A percentile compares a stretch with the other conserved stretches of the same genome.
phyloP scores from a whole-genome alignment of 495 filamentous ascomycete species.

The Pyrenula massariospora region DNA sequence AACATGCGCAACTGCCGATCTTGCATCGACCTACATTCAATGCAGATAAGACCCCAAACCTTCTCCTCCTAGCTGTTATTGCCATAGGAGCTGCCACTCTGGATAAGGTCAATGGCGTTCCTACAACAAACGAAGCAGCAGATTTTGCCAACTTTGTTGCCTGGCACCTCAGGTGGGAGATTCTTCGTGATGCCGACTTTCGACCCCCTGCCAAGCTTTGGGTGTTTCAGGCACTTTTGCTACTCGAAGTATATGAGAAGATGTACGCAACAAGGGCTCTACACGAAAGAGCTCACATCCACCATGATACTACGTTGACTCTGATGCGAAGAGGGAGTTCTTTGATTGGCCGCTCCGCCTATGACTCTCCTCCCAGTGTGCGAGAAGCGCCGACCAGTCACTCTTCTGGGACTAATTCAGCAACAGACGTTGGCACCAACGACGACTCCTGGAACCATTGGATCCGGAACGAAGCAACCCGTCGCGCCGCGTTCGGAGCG shows the following conservation, averaged over 20 bases:
- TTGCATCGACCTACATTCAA: slow-evolving; percentile 90
- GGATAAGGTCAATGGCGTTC: slow-evolving; percentile 65
- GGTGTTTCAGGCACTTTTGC: slow-evolving; percentile 84
- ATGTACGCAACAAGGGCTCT: slow-evolving; percentile 84
- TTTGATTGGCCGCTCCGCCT: slow-evolving; percentile 75
- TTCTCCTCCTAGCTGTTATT: slow-evolving; percentile 88
- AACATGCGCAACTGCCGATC: slow-evolving; percentile 89
- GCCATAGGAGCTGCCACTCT: slow-evolving; percentile 84
- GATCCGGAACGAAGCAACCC: slow-evolving; percentile 89
- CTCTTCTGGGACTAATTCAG: slow-evolving; percentile 43
- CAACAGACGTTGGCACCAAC: slow-evolving; percentile 50
- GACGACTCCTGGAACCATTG: slow-evolving; percentile 96
- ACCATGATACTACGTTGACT: slow-evolving; percentile 91
- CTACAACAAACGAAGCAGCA: slow-evolving; percentile 59
- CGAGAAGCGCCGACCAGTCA: slow-evolving; percentile 48
- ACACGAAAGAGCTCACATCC: slow-evolving; percentile 93
- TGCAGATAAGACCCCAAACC: slow-evolving; percentile 70
- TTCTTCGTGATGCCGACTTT: slow-evolving; percentile 85
- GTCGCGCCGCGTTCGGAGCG: slow-evolving; percentile 83
- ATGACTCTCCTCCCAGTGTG: slow-evolving; percentile 77
- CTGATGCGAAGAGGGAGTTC: slow-evolving; percentile 90
- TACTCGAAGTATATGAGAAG: slow-evolving; percentile 93
- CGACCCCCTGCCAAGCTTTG: slow-evolving; percentile 94
- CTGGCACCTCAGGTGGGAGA: slow-evolving; percentile 85
- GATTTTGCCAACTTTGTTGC: slow-evolving; percentile 78